Evolutionary conservation across 345 rosid genomes (phyloP), one percentile per base, ranked within the genome.

Genomic region (Theobroma cacao): DNA sequence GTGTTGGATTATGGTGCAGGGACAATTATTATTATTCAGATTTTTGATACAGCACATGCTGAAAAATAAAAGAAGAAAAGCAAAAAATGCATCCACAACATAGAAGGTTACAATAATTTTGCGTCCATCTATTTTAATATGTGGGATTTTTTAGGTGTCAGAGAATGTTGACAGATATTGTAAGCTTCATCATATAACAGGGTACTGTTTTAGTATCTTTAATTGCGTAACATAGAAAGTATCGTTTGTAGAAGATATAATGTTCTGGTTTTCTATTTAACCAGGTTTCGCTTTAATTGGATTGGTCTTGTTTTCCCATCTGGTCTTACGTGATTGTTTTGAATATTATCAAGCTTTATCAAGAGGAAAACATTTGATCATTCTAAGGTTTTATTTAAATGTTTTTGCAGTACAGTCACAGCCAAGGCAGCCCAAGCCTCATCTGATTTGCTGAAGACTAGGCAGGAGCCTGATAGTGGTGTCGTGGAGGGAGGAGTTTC

Each of bases 401-500:
- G 59, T 12, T 17, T 72, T 56, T 74, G 20, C 90, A 91, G 97
- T 86, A 82, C 82, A 45, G 86, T 84, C 68, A 64, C 84, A 66
- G 81, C 80, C 28, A 66, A 79, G 58, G 87, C 81, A 47, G 84
- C 77, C 68, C 88, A 83, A 80, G 84, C 86, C 79, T 86, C 91
- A 62, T 79, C 84, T 64, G 89, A 38, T 60, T 77, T 84, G 83
- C 75, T 58, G 63, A 85, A 82, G 77, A 74, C 36, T 56, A 59
- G 17, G 47, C 9, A 76, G 53, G 72, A 65, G 38, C 17, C 50
- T 76, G 72, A 64, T 24, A 33, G 36, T 30, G 72, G 22, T 47
- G 36, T 15, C 10, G 12, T 24, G 58, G 52, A 64, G 10, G 52
- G 61, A 34, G 17, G 28, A 50, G 52, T 53, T 61, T 82, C 72